Evolutionary conservation across 768 basidiomycete species (phyloP).

Genomic region (Lactarius vividus): DNA sequence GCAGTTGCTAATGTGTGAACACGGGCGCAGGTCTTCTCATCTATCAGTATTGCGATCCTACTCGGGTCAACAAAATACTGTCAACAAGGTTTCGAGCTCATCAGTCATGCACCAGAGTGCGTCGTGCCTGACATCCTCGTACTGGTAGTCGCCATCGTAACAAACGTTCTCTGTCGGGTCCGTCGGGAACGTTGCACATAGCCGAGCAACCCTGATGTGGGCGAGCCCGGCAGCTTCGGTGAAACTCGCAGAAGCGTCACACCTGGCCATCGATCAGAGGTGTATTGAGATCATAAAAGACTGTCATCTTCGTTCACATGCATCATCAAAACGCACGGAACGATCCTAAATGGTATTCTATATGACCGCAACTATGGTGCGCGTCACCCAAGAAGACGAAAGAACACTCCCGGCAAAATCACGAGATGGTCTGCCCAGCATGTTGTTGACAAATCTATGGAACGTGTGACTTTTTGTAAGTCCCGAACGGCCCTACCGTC

Average conservation of each 20-base stretch:
- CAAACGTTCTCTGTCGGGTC: neutral
- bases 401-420: neutral
- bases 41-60: neutral
- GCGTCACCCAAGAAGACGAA: neutral
- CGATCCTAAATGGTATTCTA: neutral
- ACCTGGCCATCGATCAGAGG: too few relatives aligned
- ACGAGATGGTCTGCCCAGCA: neutral
- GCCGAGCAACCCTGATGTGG: neutral
- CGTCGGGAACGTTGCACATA: neutral
- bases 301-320: neutral
- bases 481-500: slow-evolving; percentile 28
- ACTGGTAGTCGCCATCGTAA: neutral
- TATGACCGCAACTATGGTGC: neutral
- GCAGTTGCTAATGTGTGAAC: neutral
- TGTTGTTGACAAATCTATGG: slow-evolving; percentile 1
- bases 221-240: neutral
- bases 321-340: neutral
- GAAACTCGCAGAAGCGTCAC: neutral
- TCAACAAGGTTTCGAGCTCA: neutral
- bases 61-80: neutral
- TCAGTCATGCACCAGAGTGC: neutral
- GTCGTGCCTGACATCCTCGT: neutral
- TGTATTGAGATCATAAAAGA: neutral
- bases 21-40: neutral
- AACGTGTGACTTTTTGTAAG: slow-evolving; percentile 26